Evolutionary conservation across 768 basidiomycete species (phyloP).

Genomic region (Leucocoprinus sp.): DNA sequence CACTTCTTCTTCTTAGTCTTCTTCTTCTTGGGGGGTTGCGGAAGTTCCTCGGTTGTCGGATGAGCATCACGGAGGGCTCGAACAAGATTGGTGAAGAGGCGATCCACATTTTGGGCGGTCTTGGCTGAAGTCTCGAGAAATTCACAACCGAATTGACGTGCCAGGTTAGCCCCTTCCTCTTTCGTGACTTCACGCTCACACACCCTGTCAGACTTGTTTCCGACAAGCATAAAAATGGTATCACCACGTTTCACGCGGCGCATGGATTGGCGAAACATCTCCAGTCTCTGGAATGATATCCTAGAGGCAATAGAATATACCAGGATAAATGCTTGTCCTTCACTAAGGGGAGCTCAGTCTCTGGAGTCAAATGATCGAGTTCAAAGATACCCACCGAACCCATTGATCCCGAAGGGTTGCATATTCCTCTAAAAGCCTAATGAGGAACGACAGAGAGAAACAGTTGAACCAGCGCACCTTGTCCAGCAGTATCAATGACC

Average conservation of each 20-base stretch:
- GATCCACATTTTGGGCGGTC: conserved; percentile 87
- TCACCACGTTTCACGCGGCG: conserved; percentile 78
- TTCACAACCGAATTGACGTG: conserved; percentile 80
- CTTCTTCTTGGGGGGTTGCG: conserved; percentile 34
- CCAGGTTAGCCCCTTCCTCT: conserved; percentile 80
- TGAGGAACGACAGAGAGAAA: conserved; percentile 15
- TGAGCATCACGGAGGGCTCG: conserved; percentile 67
- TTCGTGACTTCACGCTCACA: conserved; percentile 85
- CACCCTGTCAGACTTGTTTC: conserved; percentile 94
- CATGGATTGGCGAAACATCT: conserved; percentile 87
- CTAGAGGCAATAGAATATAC: conserved; percentile 97
- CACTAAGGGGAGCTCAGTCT: conserved; percentile 36
- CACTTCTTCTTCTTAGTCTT: conserved; percentile 50
- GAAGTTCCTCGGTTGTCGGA: conserved; percentile 19
- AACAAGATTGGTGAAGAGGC: conserved; percentile 82
- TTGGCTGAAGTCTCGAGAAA: conserved; percentile 98
- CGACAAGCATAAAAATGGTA: conserved; percentile 89
- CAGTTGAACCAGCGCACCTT: conserved; percentile 51
- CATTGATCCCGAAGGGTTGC: conserved; percentile 95
- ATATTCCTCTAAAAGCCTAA: conserved; percentile 71
- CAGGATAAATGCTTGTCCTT: conserved; percentile 96
- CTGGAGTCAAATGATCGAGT: conserved; percentile 9
- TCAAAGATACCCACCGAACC: conserved; percentile 67
- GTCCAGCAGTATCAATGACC: conserved; percentile 95
- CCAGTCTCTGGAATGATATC: conserved; percentile 83